phyloP scores from a whole-genome alignment of 2,329 filamentous ascomycete species.

The Claviceps pazoutovae region DNA sequence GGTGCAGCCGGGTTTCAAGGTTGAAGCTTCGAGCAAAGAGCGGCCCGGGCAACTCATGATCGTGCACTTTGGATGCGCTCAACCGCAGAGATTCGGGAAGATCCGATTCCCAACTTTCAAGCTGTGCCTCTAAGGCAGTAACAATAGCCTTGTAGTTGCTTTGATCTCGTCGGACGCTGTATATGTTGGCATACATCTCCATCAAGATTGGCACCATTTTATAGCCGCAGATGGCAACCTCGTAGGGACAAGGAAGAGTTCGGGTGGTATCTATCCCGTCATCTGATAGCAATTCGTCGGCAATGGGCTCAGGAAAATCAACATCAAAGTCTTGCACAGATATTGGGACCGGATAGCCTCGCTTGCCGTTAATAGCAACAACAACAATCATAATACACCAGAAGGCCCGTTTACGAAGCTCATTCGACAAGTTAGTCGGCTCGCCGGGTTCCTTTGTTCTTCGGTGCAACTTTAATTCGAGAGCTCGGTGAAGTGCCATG shows the following conservation, averaged over 20 bases:
- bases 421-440: conserved; percentile 47
- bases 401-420: conserved; percentile 65
- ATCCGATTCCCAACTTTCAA: conserved; percentile 47
- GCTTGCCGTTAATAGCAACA: conserved; percentile 57
- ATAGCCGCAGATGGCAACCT: conserved; percentile 51
- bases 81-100: conserved; percentile 47
- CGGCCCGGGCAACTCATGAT: conserved; percentile 34
- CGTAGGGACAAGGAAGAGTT: conserved; percentile 49
- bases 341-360: conserved; percentile 65
- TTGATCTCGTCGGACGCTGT: conserved; percentile 50
- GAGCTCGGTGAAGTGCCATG: conserved; percentile 50
- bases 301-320: conserved; percentile 56
- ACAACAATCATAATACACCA: conserved; percentile 57
- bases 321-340: conserved; percentile 64
- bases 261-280: conserved; percentile 43
- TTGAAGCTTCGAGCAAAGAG: conserved; percentile 39
- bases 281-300: conserved; percentile 57
- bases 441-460: conserved; percentile 40
- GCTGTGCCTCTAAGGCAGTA: conserved; percentile 48
- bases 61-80: conserved; percentile 26
- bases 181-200: conserved; percentile 65
- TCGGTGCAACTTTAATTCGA: conserved; percentile 64
- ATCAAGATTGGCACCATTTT: conserved; percentile 53
- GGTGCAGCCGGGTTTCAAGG: conserved; percentile 44
- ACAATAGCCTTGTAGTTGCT: conserved; percentile 51